These are phyloP conservation scores for Saprolegnia parasitica DNA, from an alignment of 352 stramenopile genomes.

Conservation along the genomic window DNA sequence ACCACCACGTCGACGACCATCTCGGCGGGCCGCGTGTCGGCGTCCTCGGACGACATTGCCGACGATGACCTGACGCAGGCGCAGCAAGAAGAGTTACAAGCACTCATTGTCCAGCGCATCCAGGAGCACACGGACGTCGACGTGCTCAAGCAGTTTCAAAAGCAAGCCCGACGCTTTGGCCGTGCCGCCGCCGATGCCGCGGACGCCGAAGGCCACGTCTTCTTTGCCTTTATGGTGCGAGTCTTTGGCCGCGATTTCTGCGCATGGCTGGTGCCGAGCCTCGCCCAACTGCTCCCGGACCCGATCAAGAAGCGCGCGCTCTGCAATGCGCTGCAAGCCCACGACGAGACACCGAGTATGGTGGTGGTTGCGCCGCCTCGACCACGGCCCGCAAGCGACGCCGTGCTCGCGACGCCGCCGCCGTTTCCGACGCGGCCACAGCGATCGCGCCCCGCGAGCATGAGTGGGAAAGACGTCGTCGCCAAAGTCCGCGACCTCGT, in stretches of 20 bases:
- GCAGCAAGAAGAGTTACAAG: conserved; percentile 25
- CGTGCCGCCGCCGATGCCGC: neutral
- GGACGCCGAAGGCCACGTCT: neutral
- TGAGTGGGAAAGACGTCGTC: conserved; percentile 22
- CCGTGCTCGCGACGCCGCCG: neutral
- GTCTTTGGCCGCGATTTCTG: conserved; percentile 26
- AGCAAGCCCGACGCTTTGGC: conserved; percentile 23
- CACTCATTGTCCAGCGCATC: conserved; percentile 26
- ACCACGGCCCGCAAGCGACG: conserved; percentile 6
- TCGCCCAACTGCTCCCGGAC: conserved; percentile 18
- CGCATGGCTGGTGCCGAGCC: conserved; percentile 24
- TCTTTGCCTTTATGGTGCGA: conserved; percentile 25
- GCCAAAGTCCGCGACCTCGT: conserved; percentile 25
- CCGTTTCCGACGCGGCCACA: conserved; percentile 5
- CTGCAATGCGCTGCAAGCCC: neutral
- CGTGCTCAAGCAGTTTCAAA: conserved; percentile 21
- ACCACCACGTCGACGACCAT: neutral
- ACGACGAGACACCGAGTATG: neutral
- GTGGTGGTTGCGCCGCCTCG: neutral
- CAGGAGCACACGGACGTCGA: conserved; percentile 6
- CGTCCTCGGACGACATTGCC: conserved; percentile 4
- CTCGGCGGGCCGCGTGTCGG: neutral
- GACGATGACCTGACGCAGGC: conserved; percentile 16
- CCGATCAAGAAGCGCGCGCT: conserved; percentile 13
- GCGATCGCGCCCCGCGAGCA: conserved; percentile 17